Percentiles rank a stretch among this genome's conserved stretches.
phyloP scores from a whole-genome alignment of 495 filamentous ascomycete species.

The Xylaria venustula region DNA sequence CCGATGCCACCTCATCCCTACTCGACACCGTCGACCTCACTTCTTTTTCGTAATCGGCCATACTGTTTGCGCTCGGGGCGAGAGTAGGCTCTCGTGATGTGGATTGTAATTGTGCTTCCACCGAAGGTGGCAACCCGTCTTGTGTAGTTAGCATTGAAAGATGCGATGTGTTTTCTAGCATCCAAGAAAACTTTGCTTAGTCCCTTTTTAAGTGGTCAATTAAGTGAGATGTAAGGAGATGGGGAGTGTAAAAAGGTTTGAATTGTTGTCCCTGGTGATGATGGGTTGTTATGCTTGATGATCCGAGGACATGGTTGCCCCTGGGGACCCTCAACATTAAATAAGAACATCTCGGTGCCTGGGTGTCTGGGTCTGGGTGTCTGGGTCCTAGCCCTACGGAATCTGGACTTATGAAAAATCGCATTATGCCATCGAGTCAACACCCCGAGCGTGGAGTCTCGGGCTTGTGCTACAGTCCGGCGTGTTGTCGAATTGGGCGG shows the following conservation, averaged over 20 bases:
- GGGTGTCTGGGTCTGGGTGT: no score
- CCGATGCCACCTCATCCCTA: not conserved
- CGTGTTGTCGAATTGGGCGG: not conserved
- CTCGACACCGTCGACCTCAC: not conserved
- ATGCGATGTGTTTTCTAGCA: not conserved
- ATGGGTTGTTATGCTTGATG: not conserved
- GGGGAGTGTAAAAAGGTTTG: not conserved
- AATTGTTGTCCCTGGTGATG: no score
- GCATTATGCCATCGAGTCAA: no score
- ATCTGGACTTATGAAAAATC: no score
- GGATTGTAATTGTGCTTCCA: not conserved
- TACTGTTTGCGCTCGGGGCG: not conserved
- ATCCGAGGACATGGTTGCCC: not conserved
- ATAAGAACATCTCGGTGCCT: not conserved
- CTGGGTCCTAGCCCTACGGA: no score
- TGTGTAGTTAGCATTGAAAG: not conserved
- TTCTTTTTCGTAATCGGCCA: not conserved
- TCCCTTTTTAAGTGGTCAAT: not conserved
- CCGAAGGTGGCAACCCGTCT: not conserved
- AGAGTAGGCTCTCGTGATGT: conserved; percentile 3
- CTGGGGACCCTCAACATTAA: not conserved
- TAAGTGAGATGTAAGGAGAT: not conserved
- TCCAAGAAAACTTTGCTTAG: not conserved
- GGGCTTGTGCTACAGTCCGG: not conserved
- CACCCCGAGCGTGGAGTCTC: not conserved